Evolutionary conservation across 2,329 filamentous ascomycete species (phyloP).

Genomic region (Didymella keratinophila): DNA sequence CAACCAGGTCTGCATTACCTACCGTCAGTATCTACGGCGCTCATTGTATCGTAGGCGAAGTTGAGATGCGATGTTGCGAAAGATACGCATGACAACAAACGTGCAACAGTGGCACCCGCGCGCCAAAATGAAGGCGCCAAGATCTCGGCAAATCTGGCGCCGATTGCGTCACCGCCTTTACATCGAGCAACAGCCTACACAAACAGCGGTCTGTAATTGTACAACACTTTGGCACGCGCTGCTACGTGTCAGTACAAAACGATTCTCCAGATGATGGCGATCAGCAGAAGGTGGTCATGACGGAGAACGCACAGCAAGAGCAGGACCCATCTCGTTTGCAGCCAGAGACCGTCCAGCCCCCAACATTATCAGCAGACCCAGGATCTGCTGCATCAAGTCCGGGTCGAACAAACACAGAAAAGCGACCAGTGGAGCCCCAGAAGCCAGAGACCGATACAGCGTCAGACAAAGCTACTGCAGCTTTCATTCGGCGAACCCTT

Average conservation of each 20-base stretch:
- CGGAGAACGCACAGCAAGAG: slow-evolving; percentile 36
- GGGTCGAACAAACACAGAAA: slow-evolving; percentile 26
- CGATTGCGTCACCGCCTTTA: slow-evolving; percentile 29
- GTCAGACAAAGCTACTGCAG: slow-evolving; percentile 79
- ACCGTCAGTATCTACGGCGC: slow-evolving; percentile 6
- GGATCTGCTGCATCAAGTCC: slow-evolving; percentile 24
- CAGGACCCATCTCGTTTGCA: slow-evolving; percentile 31
- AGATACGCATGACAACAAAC: background rate
- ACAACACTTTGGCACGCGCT: slow-evolving; percentile 19
- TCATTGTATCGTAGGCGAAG: background rate
- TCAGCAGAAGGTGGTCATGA: slow-evolving; percentile 36
- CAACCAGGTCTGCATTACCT: background rate
- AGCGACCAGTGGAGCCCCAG: slow-evolving; percentile 30
- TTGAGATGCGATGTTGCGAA: no score
- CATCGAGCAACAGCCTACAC: slow-evolving; percentile 14
- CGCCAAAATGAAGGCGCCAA: slow-evolving; percentile 17
- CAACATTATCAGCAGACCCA: slow-evolving; percentile 19
- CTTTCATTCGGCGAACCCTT: slow-evolving; percentile 82
- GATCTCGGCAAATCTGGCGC: slow-evolving; percentile 28
- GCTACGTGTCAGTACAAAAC: slow-evolving; percentile 20
- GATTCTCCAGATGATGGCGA: slow-evolving; percentile 20
- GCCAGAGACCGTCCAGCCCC: slow-evolving; percentile 31
- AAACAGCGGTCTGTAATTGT: slow-evolving; percentile 19
- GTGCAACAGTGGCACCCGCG: background rate
- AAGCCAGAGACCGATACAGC: slow-evolving; percentile 53